Evolutionary conservation across 768 basidiomycete species (phyloP), one percentile per base, ranked within the genome.

Genomic region (Amanita polypyramis): DNA sequence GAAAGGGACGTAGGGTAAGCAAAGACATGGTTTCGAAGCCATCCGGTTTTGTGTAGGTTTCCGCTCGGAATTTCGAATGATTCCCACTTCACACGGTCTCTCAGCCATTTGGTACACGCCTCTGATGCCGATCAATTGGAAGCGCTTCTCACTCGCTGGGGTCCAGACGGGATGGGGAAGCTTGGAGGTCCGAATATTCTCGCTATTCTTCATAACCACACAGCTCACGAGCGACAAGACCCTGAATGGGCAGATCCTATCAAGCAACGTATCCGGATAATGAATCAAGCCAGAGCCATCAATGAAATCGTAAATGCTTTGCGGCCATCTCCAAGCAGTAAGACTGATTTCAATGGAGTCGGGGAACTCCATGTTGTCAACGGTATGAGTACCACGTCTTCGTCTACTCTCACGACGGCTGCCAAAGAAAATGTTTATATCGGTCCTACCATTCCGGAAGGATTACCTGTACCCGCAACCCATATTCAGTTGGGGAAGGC

Each of bases 11-110:
- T 54, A 70, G 79, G 55, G 79, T 92, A 58, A 86, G 77, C 67
- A 92, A 92, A 63, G 87, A 90, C 56, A 91, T 91, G 85, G 82
- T 94, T 4, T 88, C 87, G 12, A 76, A 69, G 49, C 91, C 91
- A 4, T 85, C 74, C 17, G 82, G 79, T 54, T 92, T 92, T 62
- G 73, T 87, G 89, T 94, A 72, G 64, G 87, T 79, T 43, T 21
- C 41, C 33, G 43, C 48, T 25, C 43, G 6, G 21, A 49, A 42
- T 6, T 42, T 4, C n/a, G 21, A 34, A 4, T 29, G 3, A 6
- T 34, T 29, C 29, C 12, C 21, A 8, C 21, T 34, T 39, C 56
- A 54, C 51, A 56, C 58, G 51, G 57, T 61, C 54, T 57, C 51
- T 44, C 60, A 93, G 90, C 45, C 91, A 95, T 68, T 73, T 91